Evolutionary conservation across 2,329 filamentous ascomycete genomes (phyloP), one percentile per base, ranked within the genome.

Genomic region (Xylariaceae sp.): DNA sequence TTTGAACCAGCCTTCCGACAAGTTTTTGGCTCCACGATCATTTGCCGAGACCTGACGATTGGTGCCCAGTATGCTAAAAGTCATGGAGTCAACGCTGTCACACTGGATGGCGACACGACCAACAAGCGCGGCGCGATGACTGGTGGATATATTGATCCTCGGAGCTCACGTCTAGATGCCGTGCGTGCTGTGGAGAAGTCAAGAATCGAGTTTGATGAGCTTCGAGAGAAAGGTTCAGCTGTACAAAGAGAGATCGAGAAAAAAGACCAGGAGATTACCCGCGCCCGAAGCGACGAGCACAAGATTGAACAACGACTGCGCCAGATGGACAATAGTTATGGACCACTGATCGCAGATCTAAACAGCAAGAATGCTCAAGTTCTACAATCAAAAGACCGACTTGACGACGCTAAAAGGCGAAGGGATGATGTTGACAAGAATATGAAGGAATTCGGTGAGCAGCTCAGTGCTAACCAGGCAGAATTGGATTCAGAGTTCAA

Each of bases 61-160:
- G 93, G 91, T 38, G 82, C 86, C 11, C 90, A 96, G 61, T 96
- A 96, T 63, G 88, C 93, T 19, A 82, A 92, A 59, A 95, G 87
- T 58, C 92, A 97, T 59, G 87, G 87, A 16, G 83, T 97, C 20
- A 90, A 90, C 58, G 91, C 89, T 25, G 95, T 98, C 55, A 98
- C 93, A 0, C 86, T 88, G 3, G 91, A 97, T 46, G 93, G 93
- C 65, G 92, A 97, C 66, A 88, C 88, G 23, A 91, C 90, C 1
- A 94, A 96, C 69, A 95, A 94, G 70, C 86, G 92, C 57, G 93
- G 93, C 67, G 92, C 91, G 12, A 82, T 98, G 72, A 96, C 90
- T 39, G 93, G 93, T 73, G 93, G 93, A 58, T 98, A 86, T 62
- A 86, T 95, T 52, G 93, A 98, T 62, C 81, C 86, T 10, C 80